A percentile compares a stretch with the other conserved stretches of the same genome.
These are phyloP conservation scores for Penicillium sp. DNA, from an alignment of 2,329 filamentous ascomycete species.

Conservation along the genomic window DNA sequence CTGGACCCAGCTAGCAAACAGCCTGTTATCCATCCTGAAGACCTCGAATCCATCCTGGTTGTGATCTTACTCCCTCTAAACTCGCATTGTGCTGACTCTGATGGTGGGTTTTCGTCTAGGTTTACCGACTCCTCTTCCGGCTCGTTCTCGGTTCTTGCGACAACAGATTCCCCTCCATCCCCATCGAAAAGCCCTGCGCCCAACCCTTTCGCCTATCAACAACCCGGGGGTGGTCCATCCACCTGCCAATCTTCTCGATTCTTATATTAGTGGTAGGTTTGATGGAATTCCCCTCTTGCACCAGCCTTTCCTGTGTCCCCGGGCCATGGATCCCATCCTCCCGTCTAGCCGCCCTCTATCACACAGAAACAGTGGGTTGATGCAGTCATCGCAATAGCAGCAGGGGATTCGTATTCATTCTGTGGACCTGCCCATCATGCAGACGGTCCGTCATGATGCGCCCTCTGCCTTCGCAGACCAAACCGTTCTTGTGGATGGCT, in stretches of 20 bases:
- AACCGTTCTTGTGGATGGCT: constrained; percentile 29
- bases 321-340: constrained; percentile 29
- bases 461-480: constrained; percentile 39
- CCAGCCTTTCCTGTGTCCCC: constrained; percentile 28
- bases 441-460: constrained; percentile 39
- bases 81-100: constrained; percentile 32
- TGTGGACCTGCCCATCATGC: constrained; percentile 39
- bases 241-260: constrained; percentile 29
- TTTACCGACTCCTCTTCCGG: constrained; percentile 31
- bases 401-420: constrained; percentile 30
- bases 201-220: constrained; percentile 27
- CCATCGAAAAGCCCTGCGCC: constrained; percentile 34
- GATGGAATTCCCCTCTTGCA: constrained; percentile 36
- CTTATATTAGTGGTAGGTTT: constrained; percentile 42
- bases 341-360: constrained; percentile 21
- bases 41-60: constrained; percentile 19
- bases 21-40: constrained; percentile 20
- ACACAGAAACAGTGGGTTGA: constrained; percentile 39
- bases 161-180: constrained; percentile 38
- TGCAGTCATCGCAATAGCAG: constrained; percentile 37
- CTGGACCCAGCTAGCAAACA: constrained; percentile 33
- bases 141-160: constrained; percentile 43
- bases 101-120: constrained; percentile 27
- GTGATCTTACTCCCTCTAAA: constrained; percentile 18
- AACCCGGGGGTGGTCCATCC: constrained; percentile 39